Base-by-base conservation (phyloP, 1,139 yeast species). In the Debaryomyces sp. region DNA sequence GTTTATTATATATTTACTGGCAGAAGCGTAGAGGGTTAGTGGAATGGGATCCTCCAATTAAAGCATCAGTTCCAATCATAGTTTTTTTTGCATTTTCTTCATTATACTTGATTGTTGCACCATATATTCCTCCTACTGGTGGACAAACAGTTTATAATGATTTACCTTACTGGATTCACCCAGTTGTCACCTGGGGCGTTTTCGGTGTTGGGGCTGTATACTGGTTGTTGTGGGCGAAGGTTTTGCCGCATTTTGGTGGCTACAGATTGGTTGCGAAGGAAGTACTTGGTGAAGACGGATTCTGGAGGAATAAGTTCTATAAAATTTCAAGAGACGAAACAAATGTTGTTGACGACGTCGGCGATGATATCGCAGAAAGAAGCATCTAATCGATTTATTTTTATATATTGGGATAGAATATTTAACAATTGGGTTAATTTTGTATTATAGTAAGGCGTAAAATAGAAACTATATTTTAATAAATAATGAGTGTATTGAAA, bases 181-280 rank as follows among this genome's bases (percentile, higher is more conserved):
- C 92, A 60, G 96, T 88, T 44, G 90, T 87, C 21, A 86, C 95
- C 9, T 81, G 91, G 85, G 94, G 86, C 53, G 76, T 89, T 41
- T 86, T 89, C 58, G 88, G 75, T 6, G 65, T 84, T 50, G 96
- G 96, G 53, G 83, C 78, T 23, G 57, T 78, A 1, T 89, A 88
- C 70, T 89, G 92, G 89, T 52, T 83, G 7, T 65, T 85, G 15
- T 86, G 92, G 89, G 78, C 83, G 42, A 70, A 70, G 53, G 48
- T 86, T 1, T 64, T 86, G 54, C 96, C 96, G 34, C 63, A 64
- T 51, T 47, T 79, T 37, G 82, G 86, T 35, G 80, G 82, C 13
- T 88, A 88, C 69, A 70, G 68, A 34, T 70, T 89, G 55, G 80
- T 73, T n/a, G 73, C 77, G 12, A 78, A 77, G 56, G 86, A 84